Evolutionary conservation across 768 basidiomycete genomes (phyloP).

Genomic region (Collybia mongolica): DNA sequence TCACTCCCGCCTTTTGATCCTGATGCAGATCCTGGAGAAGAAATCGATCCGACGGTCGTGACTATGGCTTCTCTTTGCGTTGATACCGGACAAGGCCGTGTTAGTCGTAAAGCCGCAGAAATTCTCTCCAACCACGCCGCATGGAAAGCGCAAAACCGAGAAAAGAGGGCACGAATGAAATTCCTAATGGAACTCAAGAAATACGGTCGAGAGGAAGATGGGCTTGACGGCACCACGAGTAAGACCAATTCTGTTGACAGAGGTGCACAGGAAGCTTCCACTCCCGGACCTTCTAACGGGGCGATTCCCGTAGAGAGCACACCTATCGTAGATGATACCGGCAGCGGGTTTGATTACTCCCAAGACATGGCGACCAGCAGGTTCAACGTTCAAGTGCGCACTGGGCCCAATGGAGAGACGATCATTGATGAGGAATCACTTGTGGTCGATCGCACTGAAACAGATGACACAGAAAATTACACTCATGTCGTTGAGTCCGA

Average conservation of each 20-base stretch:
- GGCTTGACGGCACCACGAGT: conserved; percentile 11
- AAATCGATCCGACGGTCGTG: conserved; percentile 78
- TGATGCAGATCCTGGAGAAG: conserved; percentile 67
- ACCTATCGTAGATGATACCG: conserved; percentile 41
- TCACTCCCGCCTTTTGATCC: conserved; percentile 57
- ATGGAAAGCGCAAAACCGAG: conserved; percentile 70
- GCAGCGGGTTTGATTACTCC: conserved; percentile 69
- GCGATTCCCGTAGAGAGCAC: conserved; percentile 4
- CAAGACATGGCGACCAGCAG: conserved; percentile 64
- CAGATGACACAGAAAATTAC: conserved; percentile 66
- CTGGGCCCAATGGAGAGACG: conserved; percentile 85
- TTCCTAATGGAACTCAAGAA: conserved; percentile 70
- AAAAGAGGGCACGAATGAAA: conserved; percentile 64
- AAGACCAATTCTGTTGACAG: conserved; percentile 16
- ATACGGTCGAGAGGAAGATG: conserved; percentile 55
- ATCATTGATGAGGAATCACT: conserved; percentile 85
- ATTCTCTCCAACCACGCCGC: conserved; percentile 68
- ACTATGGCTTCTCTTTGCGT: conserved; percentile 81
- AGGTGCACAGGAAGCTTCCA: conserved; percentile 13
- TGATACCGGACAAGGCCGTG: conserved; percentile 76
- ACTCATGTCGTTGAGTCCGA: conserved; percentile 83
- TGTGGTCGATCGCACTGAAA: conserved; percentile 73
- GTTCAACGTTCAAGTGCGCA: conserved; percentile 83
- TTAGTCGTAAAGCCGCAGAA: conserved; percentile 75
- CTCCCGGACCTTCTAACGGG: conserved; percentile 11